Conservation (phyloP, 2,329 filamentous ascomycete genomes). For the Trichophyton simii region DNA sequence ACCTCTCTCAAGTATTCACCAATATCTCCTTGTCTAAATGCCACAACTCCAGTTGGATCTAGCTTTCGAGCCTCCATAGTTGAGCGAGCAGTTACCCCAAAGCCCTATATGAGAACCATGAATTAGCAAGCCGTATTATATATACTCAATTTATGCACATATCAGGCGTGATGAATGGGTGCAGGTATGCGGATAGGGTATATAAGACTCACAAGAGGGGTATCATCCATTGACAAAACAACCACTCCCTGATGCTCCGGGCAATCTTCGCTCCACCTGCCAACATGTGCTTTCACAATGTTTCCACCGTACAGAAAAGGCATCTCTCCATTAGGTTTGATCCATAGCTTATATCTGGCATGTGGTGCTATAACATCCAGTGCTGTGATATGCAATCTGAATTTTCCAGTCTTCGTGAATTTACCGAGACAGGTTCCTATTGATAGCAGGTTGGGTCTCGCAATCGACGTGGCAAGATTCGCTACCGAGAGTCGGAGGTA, state of each 20-base stretch:
- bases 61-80: conserved; percentile 71
- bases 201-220: conserved; percentile 45
- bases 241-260: conserved; percentile 88
- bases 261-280: conserved; percentile 78
- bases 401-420: conserved; percentile 94
- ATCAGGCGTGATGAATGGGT: no score
- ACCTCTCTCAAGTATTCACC: conserved; percentile 85
- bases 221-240: conserved; percentile 84
- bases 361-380: conserved; percentile 80
- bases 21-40: conserved; percentile 84
- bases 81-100: conserved; percentile 79
- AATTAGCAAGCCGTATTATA: neutral
- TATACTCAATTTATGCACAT: no score
- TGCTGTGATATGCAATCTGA: conserved; percentile 79
- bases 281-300: conserved; percentile 69
- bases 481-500: conserved; percentile 83
- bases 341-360: conserved; percentile 93
- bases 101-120: conserved; percentile 46
- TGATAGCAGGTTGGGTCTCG: conserved; percentile 68
- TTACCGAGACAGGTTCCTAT: conserved; percentile 81
- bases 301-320: conserved; percentile 93
- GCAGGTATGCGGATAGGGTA: neutral
- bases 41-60: conserved; percentile 80
- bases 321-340: conserved; percentile 94
- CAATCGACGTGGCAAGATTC: conserved; percentile 78